Percentiles rank a stretch among this genome's conserved stretches.
Evolutionary conservation across 768 basidiomycete species (phyloP).

Genomic region (Phlebiopsis flavidoalba): DNA sequence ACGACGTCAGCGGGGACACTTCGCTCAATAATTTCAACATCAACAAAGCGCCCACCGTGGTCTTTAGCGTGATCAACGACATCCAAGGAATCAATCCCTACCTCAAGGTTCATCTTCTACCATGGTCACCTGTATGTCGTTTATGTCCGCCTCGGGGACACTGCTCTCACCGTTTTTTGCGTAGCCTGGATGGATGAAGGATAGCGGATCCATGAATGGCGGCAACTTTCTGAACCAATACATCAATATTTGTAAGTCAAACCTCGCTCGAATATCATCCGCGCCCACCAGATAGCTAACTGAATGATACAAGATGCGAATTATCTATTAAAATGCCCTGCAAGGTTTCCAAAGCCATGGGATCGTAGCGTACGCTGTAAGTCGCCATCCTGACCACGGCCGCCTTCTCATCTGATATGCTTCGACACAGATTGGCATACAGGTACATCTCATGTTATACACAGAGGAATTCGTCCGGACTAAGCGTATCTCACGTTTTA

Average conservation of each 20-base stretch:
- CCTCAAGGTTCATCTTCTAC: constrained; percentile 52
- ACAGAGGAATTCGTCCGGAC: neutral
- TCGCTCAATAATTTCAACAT: constrained; percentile 55
- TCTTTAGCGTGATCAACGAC: constrained; percentile 61
- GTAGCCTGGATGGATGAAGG: constrained; percentile 81
- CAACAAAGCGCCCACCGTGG: constrained; percentile 50
- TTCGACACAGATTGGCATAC: constrained; percentile 38
- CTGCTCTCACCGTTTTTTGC: neutral
- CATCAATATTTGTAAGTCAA: constrained; percentile 40
- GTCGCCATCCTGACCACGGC: neutral
- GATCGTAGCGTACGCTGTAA: constrained; percentile 48
- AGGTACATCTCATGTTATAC: constrained; percentile 24
- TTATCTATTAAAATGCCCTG: constrained; percentile 69
- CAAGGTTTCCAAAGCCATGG: constrained; percentile 65
- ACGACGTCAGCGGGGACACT: constrained; percentile 58
- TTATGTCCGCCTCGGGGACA: neutral
- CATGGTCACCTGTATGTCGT: constrained; percentile 68
- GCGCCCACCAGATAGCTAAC: neutral
- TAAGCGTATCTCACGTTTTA: constrained; percentile 19
- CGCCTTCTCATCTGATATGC: neutral
- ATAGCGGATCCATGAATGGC: constrained; percentile 59
- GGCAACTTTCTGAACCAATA: constrained; percentile 51
- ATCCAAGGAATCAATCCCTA: constrained; percentile 52
- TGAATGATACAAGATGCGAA: constrained; percentile 47
- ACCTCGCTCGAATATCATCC: too few relatives aligned